Evolutionary conservation across 495 filamentous ascomycete species (phyloP).

Genomic region (Penicillium maclennaniae): DNA sequence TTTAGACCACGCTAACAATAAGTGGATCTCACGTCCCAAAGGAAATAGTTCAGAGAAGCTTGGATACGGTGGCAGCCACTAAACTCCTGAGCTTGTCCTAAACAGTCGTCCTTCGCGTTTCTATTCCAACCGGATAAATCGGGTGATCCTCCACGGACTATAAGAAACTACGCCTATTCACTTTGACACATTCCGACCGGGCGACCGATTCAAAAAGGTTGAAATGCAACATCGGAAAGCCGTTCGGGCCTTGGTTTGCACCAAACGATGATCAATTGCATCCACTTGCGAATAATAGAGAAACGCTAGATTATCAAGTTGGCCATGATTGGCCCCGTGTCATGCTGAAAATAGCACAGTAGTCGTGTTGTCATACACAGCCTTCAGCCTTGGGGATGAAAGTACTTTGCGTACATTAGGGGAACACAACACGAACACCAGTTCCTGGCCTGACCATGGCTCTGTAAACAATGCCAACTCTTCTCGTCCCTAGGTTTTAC

Average conservation of each 20-base stretch:
- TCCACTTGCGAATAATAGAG: background rate
- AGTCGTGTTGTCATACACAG: constrained; percentile 19
- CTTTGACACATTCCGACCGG: constrained; percentile 2
- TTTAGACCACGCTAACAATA: background rate
- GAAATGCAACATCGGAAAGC: background rate
- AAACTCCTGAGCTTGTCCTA: background rate
- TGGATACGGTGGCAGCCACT: background rate
- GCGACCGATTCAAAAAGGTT: background rate
- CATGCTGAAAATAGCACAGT: constrained; percentile 19
- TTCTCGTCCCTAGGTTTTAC: too few relatives aligned
- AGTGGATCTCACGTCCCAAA: background rate
- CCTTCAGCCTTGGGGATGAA: background rate
- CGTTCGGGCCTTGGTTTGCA: background rate
- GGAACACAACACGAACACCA: background rate
- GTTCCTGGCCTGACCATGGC: background rate
- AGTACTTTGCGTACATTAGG: background rate
- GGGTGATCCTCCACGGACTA: background rate
- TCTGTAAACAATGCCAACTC: background rate
- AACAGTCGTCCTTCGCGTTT: background rate
- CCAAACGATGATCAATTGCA: background rate
- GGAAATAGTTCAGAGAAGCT: background rate
- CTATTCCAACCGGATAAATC: background rate
- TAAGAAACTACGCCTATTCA: background rate
- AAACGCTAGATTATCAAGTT: background rate
- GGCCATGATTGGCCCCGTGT: constrained; percentile 15